Evolutionary conservation across 2,329 filamentous ascomycete species (phyloP).

Genomic region (Niveomyces coronatus): DNA sequence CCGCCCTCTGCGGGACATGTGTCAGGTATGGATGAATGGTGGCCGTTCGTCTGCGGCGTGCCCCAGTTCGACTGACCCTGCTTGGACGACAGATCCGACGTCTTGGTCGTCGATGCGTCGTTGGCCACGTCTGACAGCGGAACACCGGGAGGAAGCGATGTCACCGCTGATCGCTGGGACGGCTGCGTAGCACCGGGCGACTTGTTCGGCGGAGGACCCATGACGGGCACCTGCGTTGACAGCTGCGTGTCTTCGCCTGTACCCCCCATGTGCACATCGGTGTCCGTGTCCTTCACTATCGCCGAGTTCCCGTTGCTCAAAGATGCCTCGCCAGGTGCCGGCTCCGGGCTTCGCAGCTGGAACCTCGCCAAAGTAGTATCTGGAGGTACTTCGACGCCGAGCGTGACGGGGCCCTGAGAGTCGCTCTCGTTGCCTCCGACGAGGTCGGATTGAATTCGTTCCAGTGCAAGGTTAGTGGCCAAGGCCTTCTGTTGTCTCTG

Average conservation of each 20-base stretch:
- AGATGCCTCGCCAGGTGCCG: constrained; percentile 19
- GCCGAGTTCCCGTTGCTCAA: constrained; percentile 48
- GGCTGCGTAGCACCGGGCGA: constrained; percentile 42
- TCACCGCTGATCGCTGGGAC: constrained; percentile 54
- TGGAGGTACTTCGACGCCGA: constrained; percentile 56
- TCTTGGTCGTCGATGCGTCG: constrained; percentile 91
- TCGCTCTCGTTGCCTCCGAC: constrained; percentile 41
- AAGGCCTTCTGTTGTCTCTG: constrained; percentile 51
- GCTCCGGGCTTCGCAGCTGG: constrained; percentile 44
- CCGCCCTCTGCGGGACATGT: constrained; percentile 27
- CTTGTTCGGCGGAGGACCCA: constrained; percentile 36
- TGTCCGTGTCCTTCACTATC: constrained; percentile 33
- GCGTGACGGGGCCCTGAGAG: constrained; percentile 44
- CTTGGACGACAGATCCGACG: constrained; percentile 57
- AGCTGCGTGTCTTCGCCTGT: constrained; percentile 37
- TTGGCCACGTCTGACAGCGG: constrained; percentile 56
- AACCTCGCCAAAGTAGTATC: constrained; percentile 40
- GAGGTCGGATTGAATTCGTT: constrained; percentile 41
- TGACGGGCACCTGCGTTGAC: constrained; percentile 34
- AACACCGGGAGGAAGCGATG: constrained; percentile 45
- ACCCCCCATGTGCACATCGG: constrained; percentile 53
- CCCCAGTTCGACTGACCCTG: constrained; percentile 52
- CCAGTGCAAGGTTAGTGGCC: constrained; percentile 37
- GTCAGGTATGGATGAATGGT: constrained; percentile 34
- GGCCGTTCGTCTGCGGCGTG: constrained; percentile 63